These are phyloP conservation scores for Plantago major DNA, from an alignment of 257 asterid species.

Conservation along the genomic window DNA sequence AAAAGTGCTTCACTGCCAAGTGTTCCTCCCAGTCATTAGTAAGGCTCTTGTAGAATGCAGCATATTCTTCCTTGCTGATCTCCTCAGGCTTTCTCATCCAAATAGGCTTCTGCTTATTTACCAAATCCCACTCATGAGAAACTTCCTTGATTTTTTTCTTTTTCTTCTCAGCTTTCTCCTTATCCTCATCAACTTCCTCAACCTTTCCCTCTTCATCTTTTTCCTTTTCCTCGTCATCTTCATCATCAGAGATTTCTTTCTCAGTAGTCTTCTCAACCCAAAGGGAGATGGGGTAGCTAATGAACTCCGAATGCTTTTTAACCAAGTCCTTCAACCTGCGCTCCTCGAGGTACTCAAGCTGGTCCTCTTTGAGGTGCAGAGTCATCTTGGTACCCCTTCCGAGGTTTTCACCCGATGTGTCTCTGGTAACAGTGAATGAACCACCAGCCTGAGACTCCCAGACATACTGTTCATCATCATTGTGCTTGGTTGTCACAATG, in stretches of 20 bases:
- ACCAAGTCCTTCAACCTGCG: conserved; percentile 18
- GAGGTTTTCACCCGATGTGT: neutral
- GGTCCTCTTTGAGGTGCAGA: neutral
- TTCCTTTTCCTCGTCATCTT: neutral
- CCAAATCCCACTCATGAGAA: conserved; percentile 12
- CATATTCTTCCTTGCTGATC: conserved; percentile 5
- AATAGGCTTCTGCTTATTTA: neutral
- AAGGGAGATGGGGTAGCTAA: conserved; percentile 21
- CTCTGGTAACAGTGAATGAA: neutral
- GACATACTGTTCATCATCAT: neutral
- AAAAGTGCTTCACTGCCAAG: conserved; percentile 19
- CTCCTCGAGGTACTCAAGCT: conserved; percentile 18
- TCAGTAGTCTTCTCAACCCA: conserved; percentile 20
- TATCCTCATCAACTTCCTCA: conserved; percentile 12
- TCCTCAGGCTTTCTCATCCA: conserved; percentile 2
- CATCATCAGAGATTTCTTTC: conserved; percentile 10
- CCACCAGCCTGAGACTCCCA: conserved; percentile 2
- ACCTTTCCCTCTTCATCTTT: conserved; percentile 16
- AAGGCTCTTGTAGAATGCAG: conserved; percentile 7
- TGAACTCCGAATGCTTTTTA: conserved; percentile 23
- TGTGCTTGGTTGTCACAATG: neutral
- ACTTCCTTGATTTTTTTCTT: conserved; percentile 21
- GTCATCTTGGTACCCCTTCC: neutral
- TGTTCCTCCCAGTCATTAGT: conserved; percentile 22
- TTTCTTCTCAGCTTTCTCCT: conserved; percentile 5